These are phyloP conservation scores for Boletus rufocinnamomeus DNA, from an alignment of 768 basidiomycete genomes.

Conservation along the genomic window DNA sequence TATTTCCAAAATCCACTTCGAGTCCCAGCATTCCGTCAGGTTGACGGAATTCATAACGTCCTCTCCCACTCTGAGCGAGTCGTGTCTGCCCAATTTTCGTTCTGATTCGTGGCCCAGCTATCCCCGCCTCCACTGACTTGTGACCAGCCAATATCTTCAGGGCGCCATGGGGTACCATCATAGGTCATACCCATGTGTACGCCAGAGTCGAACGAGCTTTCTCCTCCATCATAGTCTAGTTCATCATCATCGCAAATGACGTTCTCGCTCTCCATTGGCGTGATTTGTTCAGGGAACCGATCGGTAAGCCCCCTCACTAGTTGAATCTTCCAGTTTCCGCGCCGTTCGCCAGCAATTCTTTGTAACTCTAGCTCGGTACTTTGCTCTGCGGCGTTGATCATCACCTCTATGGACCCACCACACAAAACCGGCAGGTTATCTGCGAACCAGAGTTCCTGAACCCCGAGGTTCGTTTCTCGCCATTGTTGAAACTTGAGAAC, in stretches of 20 bases:
- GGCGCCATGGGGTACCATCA: conserved; percentile 4
- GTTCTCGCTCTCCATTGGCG: conserved; percentile 11
- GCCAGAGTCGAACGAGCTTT: conserved; percentile 33
- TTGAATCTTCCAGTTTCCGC: conserved; percentile 34
- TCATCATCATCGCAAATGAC: conserved; percentile 26
- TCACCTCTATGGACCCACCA: conserved; percentile 36
- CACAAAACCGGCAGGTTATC: conserved; percentile 37
- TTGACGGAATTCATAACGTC: neutral
- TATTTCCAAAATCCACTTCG: conserved; percentile 3
- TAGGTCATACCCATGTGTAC: conserved; percentile 18
- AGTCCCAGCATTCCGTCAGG: neutral
- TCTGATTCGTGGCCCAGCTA: conserved; percentile 12
- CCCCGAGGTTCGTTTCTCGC: conserved; percentile 48
- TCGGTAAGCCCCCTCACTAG: conserved; percentile 26
- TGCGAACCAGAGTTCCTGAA: conserved; percentile 50
- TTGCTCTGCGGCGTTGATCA: conserved; percentile 30
- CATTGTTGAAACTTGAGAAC: conserved; percentile 56
- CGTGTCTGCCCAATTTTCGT: neutral
- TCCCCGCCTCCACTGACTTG: conserved; percentile 7
- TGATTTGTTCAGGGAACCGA: conserved; percentile 7
- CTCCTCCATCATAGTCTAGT: conserved; percentile 17
- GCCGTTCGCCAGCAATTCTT: conserved; percentile 20
- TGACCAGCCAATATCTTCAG: conserved; percentile 19
- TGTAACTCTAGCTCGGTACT: conserved; percentile 27
- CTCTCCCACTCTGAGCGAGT: conserved; percentile 2